Evolutionary conservation across 768 basidiomycete genomes (phyloP).

Genomic region (Leccinum obscurum): DNA sequence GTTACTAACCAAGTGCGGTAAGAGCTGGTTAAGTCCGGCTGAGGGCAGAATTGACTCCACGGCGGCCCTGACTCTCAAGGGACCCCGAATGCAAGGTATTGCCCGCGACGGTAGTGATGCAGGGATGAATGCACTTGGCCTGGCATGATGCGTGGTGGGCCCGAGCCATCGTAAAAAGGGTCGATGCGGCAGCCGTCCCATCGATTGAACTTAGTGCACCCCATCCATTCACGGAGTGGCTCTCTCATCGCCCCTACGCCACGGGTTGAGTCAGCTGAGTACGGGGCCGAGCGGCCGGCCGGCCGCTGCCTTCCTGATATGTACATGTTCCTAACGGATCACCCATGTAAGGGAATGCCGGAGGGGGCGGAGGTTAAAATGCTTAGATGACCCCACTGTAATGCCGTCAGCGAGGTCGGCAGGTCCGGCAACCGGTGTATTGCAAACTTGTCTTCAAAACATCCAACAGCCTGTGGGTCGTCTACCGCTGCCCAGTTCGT

Average conservation of each 20-base stretch:
- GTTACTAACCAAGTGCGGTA: not conserved
- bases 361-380: constrained; percentile 3
- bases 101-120: not conserved
- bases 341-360: not conserved
- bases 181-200: not conserved
- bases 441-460: constrained; percentile 4
- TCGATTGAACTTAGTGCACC: not conserved
- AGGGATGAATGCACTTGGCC: not conserved
- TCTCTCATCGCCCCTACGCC: not conserved
- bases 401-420: constrained; percentile 25
- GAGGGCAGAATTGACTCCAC: not conserved
- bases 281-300: not conserved
- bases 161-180: not conserved
- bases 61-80: constrained; percentile 2
- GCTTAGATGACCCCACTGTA: not conserved
- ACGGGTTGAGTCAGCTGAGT: not conserved
- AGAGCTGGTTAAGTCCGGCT: not conserved
- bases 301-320: not conserved
- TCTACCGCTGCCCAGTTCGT: constrained; percentile 1
- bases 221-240: no score
- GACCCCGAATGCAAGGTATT: not conserved
- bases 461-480: constrained; percentile 7
- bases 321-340: not conserved
- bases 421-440: constrained; percentile 1
- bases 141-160: no score